Conservation (phyloP, 345 rosid genomes). For the Lepidium sativum region DNA sequence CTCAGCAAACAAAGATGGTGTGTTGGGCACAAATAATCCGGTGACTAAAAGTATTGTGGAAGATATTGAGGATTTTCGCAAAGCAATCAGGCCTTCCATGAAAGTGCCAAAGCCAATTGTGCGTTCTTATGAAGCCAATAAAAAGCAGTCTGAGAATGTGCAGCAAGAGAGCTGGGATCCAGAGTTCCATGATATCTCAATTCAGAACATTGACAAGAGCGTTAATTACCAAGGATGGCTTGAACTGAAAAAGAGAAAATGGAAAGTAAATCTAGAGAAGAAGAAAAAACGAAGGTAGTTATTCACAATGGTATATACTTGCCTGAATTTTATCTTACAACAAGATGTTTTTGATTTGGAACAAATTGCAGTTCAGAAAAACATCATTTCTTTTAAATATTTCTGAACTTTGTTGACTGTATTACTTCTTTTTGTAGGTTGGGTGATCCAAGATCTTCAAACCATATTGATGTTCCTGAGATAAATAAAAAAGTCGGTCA, state of each 20-base stretch:
- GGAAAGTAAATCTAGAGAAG: slow-evolving; percentile 55
- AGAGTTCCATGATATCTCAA: slow-evolving; percentile 22
- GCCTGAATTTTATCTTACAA: background rate
- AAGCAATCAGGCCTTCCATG: slow-evolving; percentile 31
- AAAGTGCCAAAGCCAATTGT: slow-evolving; percentile 63
- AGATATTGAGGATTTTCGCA: slow-evolving; percentile 81
- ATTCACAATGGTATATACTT: background rate
- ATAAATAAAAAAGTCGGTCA: slow-evolving; percentile 35
- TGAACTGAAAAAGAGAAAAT: slow-evolving; percentile 79
- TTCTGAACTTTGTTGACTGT: slow-evolving; percentile 3
- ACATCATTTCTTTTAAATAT: slow-evolving; percentile 5
- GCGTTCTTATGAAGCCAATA: slow-evolving; percentile 41
- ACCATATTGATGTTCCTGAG: slow-evolving; percentile 22
- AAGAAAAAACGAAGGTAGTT: slow-evolving; percentile 74
- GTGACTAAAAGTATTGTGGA: slow-evolving; percentile 31
- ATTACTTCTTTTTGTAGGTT: slow-evolving; percentile 41
- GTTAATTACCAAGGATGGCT: slow-evolving; percentile 94
- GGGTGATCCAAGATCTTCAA: slow-evolving; percentile 40
- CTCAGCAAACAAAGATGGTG: slow-evolving; percentile 26
- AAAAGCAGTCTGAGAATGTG: slow-evolving; percentile 27
- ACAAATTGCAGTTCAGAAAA: background rate
- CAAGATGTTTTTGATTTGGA: background rate
- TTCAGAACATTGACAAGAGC: slow-evolving; percentile 54
- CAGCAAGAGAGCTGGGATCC: slow-evolving; percentile 27
- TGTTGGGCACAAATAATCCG: slow-evolving; percentile 22